Conservation (phyloP, 306 rosid species). For the Abrus pulchellus region DNA sequence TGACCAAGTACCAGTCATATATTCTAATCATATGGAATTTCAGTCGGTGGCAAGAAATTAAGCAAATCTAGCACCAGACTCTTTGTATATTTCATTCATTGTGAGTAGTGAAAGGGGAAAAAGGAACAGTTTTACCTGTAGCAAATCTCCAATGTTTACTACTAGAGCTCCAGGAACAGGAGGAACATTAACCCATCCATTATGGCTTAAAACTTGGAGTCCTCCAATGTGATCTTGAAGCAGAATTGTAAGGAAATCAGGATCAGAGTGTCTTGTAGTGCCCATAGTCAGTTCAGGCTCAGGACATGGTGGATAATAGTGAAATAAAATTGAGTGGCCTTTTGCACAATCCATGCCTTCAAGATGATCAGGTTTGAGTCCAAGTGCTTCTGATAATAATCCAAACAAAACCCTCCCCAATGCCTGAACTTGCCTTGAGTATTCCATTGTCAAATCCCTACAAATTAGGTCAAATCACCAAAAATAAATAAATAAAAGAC, state of each 20-base stretch:
- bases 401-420: conserved; percentile 57
- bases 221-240: conserved; percentile 73
- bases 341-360: conserved; percentile 61
- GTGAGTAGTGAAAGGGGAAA: not conserved
- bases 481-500: not conserved
- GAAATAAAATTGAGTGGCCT: conserved; percentile 48
- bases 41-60: not conserved
- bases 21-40: not conserved
- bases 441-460: conserved; percentile 61
- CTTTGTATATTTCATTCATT: not conserved
- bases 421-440: conserved; percentile 47
- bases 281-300: conserved; percentile 66
- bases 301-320: conserved; percentile 79
- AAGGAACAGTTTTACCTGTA: conserved; percentile 49
- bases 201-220: conserved; percentile 58
- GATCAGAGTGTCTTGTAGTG: conserved; percentile 58
- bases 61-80: not conserved
- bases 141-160: conserved; percentile 63
- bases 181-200: conserved; percentile 57
- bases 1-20: not conserved
- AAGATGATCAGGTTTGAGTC: conserved; percentile 58
- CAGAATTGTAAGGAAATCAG: conserved; percentile 65
- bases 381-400: conserved; percentile 72
- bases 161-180: conserved; percentile 63
- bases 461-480: not conserved